Conservation (phyloP, 179 eudicot species). For the Pouteria campechiana region DNA sequence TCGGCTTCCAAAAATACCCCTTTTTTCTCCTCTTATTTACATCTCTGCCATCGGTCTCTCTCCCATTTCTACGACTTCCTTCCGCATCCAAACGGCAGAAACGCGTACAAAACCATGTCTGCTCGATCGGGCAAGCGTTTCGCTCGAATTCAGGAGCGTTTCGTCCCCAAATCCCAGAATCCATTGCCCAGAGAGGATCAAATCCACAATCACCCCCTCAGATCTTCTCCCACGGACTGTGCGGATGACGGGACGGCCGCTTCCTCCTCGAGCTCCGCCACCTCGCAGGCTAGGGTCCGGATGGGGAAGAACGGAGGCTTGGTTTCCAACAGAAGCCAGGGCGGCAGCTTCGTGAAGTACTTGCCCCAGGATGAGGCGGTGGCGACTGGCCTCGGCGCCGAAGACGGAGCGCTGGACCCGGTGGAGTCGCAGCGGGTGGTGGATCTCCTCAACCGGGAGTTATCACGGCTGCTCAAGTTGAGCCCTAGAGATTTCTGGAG, state of each 20-base stretch:
- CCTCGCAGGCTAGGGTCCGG: constrained; percentile 25
- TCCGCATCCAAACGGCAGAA: too few relatives aligned
- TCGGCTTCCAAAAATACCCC: too few relatives aligned
- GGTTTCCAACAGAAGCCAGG: constrained; percentile 8
- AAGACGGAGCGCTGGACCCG: constrained; percentile 70
- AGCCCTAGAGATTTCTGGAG: constrained; percentile 76
- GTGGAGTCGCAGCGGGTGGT: constrained; percentile 80
- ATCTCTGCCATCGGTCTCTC: too few relatives aligned
- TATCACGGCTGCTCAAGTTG: constrained; percentile 58
- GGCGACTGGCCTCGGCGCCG: constrained; percentile 69
- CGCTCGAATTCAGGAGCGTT: constrained; percentile 24
- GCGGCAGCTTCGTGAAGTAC: constrained; percentile 66
- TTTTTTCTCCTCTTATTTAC: too few relatives aligned
- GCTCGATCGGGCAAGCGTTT: constrained; percentile 14
- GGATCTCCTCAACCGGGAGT: constrained; percentile 63
- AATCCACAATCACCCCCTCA: constrained; percentile 37
- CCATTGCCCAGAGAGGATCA: constrained; percentile 1
- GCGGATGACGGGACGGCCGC: constrained; percentile 6
- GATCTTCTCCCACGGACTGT: constrained; percentile 15
- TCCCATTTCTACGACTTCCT: too few relatives aligned
- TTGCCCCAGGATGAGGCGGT: constrained; percentile 96
- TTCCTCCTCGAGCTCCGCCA: background rate
- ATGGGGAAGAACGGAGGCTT: constrained; percentile 6
- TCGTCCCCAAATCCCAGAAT: constrained; percentile 20
- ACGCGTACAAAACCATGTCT: too few relatives aligned